Base-by-base conservation (phyloP, 495 filamentous ascomycete species). In the Clavariopsis aquatica region DNA sequence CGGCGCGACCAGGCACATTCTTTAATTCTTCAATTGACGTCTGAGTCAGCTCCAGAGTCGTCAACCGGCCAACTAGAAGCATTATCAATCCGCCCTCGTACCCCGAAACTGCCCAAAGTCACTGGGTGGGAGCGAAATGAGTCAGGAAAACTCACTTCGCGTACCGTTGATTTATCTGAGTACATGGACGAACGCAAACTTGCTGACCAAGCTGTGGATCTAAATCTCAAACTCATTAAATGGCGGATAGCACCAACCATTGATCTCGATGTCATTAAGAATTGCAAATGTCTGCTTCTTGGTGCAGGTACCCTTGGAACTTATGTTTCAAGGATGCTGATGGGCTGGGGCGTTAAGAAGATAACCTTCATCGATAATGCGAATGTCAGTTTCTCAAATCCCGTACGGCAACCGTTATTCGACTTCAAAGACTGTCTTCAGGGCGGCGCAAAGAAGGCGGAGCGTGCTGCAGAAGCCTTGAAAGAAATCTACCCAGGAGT, bases 161-260 rank as follows among this genome's bases (percentile, higher is more conserved):
- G 88, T 60, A 79, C 85, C 10, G 90, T 91, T 20, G 89, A 93
- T 71, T 80, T 98, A 1, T 87, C 88, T 19, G 91, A 92, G 68
- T 92, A 96, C 56, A 92, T 98, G 87, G 91, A 98, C 73, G 94
- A 94, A 5, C 78, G 81, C 52, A 83, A 84, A 65, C 80, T 98
- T 24, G 94, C 94, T 23, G 92, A 97, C 66, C 92, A 96, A 74
- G 89, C 93, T n/a, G 94, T 97, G 10, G 94, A 98, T 71, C 84
- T 98, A 52, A 98, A 98, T 71, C 81, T 97, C 62, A 98, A 97
- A 77, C 82, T 98, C 56, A 98, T 98, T 85, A 97, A 96, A 78
- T 98, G 94, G 94, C 86, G 94, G 26, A 90, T 98, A 59, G 90
- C 92, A 20, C 94, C 94, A 7, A 85, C 85, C 47, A 79, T 98